Evolutionary conservation across 2,329 filamentous ascomycete species (phyloP), one percentile per base, ranked within the genome.

Genomic region (Epichloe coenophiala): DNA sequence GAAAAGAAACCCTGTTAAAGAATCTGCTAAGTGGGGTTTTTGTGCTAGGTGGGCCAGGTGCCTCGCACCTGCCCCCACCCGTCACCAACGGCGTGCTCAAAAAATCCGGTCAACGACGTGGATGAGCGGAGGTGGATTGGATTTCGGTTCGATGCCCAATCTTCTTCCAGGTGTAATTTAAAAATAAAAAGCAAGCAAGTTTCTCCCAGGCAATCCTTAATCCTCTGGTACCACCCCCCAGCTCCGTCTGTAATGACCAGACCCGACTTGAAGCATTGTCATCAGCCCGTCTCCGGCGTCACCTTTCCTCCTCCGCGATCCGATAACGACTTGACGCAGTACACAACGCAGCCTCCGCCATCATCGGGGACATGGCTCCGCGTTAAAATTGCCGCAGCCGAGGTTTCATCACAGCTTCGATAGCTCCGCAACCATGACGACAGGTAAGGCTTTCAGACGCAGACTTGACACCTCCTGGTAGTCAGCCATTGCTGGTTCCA

Each of bases 311-410:
- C 33, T n/a, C 31, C 7, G 11, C 23, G 21, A 17, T 31, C 23
- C 48, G 35, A 23, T 6, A 27, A 27, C 36, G 49, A 19, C 36
- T 23, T 35, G 17, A 42, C 7, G 42, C 9, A 42, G 21, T 15
- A 7, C 33, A 4, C 17, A 19, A 36, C 33, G 33, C 44, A n/a
- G 19, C 35, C 12, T 11, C 33, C 27, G 12, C 27, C 47, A 35
- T 37, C 39, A 4, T 19, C 51, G 52, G 53, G 50, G 56, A 48
- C 46, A 58, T 59, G 57, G 57, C 51, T 41, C 40, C 43, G 47
- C 46, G n/a, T 36, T 55, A 48, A 51, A 33, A 17, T 47, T 4
- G 19, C 27, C 38, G 36, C 48, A 44, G 36, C 48, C 45, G 41
- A 50, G 51, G 39, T 43, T 44, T 45, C 35, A 44, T 35, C 42